Percentiles rank a stretch among this genome's conserved stretches.
Evolutionary conservation across 23 red algal genomes (phyloP).

Genomic region (Cyanidiococcus yangmingshanensis): DNA sequence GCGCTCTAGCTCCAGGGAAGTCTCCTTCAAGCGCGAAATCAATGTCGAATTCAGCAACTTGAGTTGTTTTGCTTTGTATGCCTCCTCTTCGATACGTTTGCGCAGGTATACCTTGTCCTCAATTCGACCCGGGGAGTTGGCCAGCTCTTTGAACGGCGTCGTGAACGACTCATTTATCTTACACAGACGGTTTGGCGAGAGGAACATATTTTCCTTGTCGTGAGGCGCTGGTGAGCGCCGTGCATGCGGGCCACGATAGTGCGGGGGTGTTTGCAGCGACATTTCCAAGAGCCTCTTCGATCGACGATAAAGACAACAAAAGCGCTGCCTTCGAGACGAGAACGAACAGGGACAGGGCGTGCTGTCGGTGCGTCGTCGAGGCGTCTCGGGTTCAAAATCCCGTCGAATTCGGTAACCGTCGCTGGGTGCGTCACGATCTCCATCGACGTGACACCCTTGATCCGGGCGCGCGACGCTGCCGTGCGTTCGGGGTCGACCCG

Average conservation of each 20-base stretch:
- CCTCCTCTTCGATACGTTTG: slow-evolving; percentile 5
- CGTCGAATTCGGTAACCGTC: no score
- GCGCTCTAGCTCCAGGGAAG: neutral
- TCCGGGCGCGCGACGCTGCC: no score
- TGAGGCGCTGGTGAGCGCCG: neutral
- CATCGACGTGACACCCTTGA: no score
- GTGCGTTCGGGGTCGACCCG: no score
- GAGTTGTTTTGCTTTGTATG: slow-evolving; percentile 12
- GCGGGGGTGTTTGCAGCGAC: slow-evolving; percentile 8
- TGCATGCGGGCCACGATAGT: neutral
- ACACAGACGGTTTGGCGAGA: neutral
- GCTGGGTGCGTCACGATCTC: no score
- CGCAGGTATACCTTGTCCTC: neutral
- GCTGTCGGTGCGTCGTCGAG: no score
- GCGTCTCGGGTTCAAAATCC: no score
- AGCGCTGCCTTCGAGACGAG: no score
- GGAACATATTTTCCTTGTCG: slow-evolving; percentile 11
- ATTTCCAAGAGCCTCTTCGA: no score
- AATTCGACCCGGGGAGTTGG: neutral
- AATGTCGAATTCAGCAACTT: slow-evolving; percentile 8
- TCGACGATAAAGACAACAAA: no score
- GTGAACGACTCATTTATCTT: neutral
- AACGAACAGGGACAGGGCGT: no score
- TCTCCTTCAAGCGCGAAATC: neutral
- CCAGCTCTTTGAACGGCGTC: slow-evolving; percentile 19